These are phyloP conservation scores for Epithemia pelagica DNA, from an alignment of 108 stramenopile genomes.

Conservation along the genomic window DNA sequence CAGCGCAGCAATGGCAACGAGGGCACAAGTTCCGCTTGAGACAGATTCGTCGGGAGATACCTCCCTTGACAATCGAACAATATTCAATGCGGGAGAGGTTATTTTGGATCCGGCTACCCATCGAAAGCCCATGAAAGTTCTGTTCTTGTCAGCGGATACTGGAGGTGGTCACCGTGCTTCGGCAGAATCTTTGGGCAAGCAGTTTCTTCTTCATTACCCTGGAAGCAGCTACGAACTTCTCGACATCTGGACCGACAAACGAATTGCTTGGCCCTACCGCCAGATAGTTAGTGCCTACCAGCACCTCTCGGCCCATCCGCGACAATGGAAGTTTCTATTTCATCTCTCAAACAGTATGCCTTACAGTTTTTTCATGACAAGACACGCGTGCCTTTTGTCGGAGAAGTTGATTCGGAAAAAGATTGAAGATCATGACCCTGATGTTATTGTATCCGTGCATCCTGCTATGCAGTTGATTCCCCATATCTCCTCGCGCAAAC, in stretches of 20 bases:
- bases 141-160: constrained; percentile 93
- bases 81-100: not conserved
- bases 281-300: constrained; percentile 66
- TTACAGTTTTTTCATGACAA: constrained; percentile 45
- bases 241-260: constrained; percentile 75
- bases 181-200: constrained; percentile 84
- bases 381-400: constrained; percentile 46
- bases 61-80: not conserved
- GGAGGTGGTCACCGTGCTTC: constrained; percentile 98
- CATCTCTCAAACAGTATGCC: constrained; percentile 60
- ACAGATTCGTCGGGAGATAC: not conserved
- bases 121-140: constrained; percentile 35
- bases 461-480: constrained; percentile 92
- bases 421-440: constrained; percentile 61
- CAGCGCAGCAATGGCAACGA: not conserved
- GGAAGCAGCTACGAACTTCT: constrained; percentile 79
- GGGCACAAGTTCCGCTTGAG: not conserved
- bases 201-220: constrained; percentile 81
- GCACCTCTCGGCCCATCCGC: constrained; percentile 73
- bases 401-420: constrained; percentile 48
- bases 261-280: constrained; percentile 39
- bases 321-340: constrained; percentile 82
- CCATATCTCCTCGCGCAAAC: constrained; percentile 34
- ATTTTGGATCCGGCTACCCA: not conserved
- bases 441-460: constrained; percentile 89